Evolutionary conservation across 495 filamentous ascomycete genomes (phyloP).

Genomic region (Hyaloscypha variabilis): DNA sequence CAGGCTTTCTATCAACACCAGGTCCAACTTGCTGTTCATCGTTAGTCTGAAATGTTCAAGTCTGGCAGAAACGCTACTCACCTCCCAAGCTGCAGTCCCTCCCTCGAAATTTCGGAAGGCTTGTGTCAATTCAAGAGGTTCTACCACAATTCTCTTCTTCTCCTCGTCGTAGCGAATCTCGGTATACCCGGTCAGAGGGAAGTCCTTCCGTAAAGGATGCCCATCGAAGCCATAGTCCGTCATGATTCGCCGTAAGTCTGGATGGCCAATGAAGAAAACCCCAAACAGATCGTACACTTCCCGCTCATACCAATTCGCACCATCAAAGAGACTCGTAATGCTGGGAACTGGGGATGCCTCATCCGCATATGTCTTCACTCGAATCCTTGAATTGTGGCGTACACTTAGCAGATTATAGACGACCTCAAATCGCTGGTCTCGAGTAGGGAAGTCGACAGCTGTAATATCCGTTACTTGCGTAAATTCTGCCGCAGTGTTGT

Average conservation of each 20-base stretch:
- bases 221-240: conserved; percentile 99
- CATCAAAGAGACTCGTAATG: conserved; percentile 83
- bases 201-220: conserved; percentile 96
- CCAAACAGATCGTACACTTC: conserved; percentile 98
- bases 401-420: conserved; percentile 97
- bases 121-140: conserved; percentile 96
- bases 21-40: conserved; percentile 73
- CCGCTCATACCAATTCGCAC: conserved; percentile 98
- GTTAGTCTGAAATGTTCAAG: conserved; percentile 22
- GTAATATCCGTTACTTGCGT: conserved; percentile 92
- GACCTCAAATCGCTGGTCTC: conserved; percentile 93
- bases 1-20: conserved; percentile 78
- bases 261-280: conserved; percentile 94
- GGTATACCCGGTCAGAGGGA: conserved; percentile 97
- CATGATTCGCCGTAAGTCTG: conserved; percentile 97
- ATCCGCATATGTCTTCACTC: conserved; percentile 98
- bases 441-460: conserved; percentile 92
- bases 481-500: conserved; percentile 92
- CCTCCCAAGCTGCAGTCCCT: conserved; percentile 70
- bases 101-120: conserved; percentile 99
- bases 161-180: conserved; percentile 98
- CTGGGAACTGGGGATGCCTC: conserved; percentile 94
- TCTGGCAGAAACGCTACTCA: conserved; percentile 11
- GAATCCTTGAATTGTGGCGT: conserved; percentile 92
- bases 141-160: conserved; percentile 98